Percentiles rank a stretch among this genome's conserved stretches.
phyloP scores from a whole-genome alignment of 2,329 filamentous ascomycete genomes.

The Pseudocercospora cruenta region DNA sequence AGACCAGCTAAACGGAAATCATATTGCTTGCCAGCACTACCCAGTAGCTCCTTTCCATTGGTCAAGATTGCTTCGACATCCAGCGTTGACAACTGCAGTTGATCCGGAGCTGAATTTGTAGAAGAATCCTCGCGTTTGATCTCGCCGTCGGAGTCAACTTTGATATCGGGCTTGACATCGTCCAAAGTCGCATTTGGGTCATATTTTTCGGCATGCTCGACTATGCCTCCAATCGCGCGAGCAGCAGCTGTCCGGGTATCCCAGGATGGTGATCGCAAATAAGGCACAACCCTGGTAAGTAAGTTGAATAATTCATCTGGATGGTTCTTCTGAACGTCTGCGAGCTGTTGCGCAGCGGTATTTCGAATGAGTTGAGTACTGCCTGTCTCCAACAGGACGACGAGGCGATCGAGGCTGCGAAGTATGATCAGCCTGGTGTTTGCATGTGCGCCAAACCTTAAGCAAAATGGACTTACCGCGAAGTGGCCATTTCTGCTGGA shows the following conservation, averaged over 20 bases:
- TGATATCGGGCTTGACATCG: conserved; percentile 41
- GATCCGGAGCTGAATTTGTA: conserved; percentile 46
- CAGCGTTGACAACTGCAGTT: conserved; percentile 73
- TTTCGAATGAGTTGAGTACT: conserved; percentile 95
- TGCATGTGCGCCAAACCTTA: conserved; percentile 9
- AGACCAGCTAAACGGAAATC: conserved; percentile 83
- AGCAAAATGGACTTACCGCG: conserved; percentile 26
- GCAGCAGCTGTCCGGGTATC: conserved; percentile 92
- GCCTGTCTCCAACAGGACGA: conserved; percentile 91
- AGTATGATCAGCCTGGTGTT: conserved; percentile 6
- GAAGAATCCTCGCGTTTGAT: conserved; percentile 57
- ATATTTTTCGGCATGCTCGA: conserved; percentile 82
- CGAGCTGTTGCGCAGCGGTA: conserved; percentile 93
- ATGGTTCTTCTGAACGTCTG: conserved; percentile 96
- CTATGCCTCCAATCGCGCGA: conserved; percentile 91
- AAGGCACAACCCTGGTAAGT: conserved; percentile 90
- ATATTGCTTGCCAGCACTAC: conserved; percentile 77
- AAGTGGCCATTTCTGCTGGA: conserved; percentile 29
- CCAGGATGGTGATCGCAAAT: conserved; percentile 93
- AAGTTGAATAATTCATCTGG: conserved; percentile 97
- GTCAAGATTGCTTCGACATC: conserved; percentile 80
- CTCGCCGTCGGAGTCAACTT: conserved; percentile 40
- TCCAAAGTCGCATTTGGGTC: conserved; percentile 66
- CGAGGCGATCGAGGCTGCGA: conserved; percentile 45
- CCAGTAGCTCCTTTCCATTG: conserved; percentile 80